Evolutionary conservation across 1,284 basidiomycete species (phyloP), one percentile per base, ranked within the genome.

Genomic region (Puccinia coronata): DNA sequence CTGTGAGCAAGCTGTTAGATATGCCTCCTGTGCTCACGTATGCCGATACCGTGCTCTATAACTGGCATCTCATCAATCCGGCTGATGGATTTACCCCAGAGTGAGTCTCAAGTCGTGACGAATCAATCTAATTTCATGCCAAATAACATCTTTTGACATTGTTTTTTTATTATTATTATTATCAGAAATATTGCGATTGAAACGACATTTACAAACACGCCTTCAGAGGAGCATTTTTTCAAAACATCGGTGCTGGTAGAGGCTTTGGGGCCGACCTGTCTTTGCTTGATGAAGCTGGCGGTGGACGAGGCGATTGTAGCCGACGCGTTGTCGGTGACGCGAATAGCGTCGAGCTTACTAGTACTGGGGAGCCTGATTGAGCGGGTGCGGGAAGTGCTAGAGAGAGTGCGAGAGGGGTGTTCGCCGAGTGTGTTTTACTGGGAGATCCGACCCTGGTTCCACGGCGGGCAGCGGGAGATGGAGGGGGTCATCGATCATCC

Each of bases 271-370:
- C 94, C 94, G 0, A 89, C 91, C 47, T 93, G 93, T 0, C 90
- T 98, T 8, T 89, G 91, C 28, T 88, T 97, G 82, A 97, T 98
- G 94, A 91, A 92, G 2, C 88, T 90, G 6, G 93, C 91, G 6
- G 91, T 98, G 88, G 95, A 98, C 88, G 96, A 98, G 86, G 89
- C 92, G 20, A 96, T 97, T 88, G 90, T 96, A 39, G 92, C 91
- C 34, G 96, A 98, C 85, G 88, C 88, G 57, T 90, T 93, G 25
- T 92, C 95, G 18, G 85, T 91, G 6, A 88, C 88, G 8, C 90
- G 94, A 73, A 92, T 96, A 84, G 90, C 92, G 0, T 84, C 87
- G 31, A 95, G 93, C 86, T 90, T 98, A 43, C 85, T 86, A 76
- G 88, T 88, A 39, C 89, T 98, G 31, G 89, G 91, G 0, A 85